Evolutionary conservation across 164 flowering plant species (phyloP).

Genomic region (Aristolochia californica): DNA sequence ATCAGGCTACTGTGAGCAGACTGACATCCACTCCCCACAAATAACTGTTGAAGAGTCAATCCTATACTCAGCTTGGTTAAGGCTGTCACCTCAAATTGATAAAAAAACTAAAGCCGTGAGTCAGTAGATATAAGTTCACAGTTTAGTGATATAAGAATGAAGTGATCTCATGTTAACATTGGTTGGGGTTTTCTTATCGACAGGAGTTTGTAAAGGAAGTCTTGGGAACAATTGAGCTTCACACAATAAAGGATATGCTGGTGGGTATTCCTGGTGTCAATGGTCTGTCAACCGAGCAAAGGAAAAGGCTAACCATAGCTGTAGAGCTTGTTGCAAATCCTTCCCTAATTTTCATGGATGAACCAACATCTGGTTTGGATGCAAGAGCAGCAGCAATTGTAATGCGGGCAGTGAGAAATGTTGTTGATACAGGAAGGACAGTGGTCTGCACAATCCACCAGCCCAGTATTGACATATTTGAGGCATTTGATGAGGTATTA

Average conservation of each 20-base stretch:
- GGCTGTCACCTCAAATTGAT: conserved; percentile 44
- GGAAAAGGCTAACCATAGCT: conserved; percentile 75
- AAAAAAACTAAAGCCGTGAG: conserved; percentile 45
- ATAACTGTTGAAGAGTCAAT: conserved; percentile 72
- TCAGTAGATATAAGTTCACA: neutral
- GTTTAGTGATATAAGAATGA: too few species aligned
- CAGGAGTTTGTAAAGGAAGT: conserved; percentile 77
- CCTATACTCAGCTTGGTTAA: conserved; percentile 67
- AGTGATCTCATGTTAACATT: too few species aligned
- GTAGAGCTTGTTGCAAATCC: conserved; percentile 72
- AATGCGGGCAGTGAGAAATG: conserved; percentile 70
- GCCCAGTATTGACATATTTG: conserved; percentile 70
- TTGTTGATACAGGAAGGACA: conserved; percentile 53
- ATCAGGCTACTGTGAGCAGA: conserved; percentile 82
- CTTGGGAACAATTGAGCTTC: conserved; percentile 64
- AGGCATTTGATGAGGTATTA: conserved; percentile 74
- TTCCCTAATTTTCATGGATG: conserved; percentile 37
- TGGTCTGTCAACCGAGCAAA: conserved; percentile 79
- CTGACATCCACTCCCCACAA: conserved; percentile 19
- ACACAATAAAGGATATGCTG: conserved; percentile 46
- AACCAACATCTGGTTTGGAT: conserved; percentile 79
- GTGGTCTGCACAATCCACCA: conserved; percentile 65
- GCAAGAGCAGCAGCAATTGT: conserved; percentile 86
- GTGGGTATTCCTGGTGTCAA: conserved; percentile 64
- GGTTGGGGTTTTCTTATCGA: too few species aligned